Evolutionary conservation across 2,329 filamentous ascomycete genomes (phyloP).

Genomic region (Venturia aucupariae): DNA sequence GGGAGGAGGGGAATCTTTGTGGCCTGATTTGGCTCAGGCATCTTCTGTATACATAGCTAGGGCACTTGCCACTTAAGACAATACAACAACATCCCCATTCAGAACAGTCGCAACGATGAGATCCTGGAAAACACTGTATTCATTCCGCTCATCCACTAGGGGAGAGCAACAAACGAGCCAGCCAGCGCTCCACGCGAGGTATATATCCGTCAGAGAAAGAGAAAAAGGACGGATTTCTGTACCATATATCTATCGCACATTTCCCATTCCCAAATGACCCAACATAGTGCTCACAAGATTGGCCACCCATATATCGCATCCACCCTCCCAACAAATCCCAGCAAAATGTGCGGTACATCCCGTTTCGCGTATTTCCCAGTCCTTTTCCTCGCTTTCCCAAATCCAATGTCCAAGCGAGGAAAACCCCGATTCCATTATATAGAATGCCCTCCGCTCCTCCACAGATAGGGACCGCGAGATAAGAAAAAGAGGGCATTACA

Average conservation of each 20-base stretch:
- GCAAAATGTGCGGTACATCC: neutral
- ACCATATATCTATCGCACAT: neutral
- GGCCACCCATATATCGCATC: neutral
- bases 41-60: no score
- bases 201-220: neutral
- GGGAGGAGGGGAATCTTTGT: no score
- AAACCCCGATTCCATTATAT: neutral
- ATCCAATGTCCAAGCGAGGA: neutral
- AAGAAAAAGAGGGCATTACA: constrained; percentile 10
- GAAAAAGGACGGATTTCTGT: neutral
- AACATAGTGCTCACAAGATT: neutral
- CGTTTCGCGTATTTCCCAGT: neutral
- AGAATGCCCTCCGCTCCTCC: neutral
- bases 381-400: neutral
- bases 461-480: neutral
- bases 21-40: no score
- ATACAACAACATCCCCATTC: no score
- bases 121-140: no score
- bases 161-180: no score
- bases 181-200: neutral
- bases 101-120: no score
- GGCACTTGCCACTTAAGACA: no score
- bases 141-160: no score
- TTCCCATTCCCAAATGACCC: neutral
- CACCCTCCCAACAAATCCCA: neutral